Evolutionary conservation across 73 alveolate genomes (phyloP).

Genomic region (Paramecium sexaurelia): DNA sequence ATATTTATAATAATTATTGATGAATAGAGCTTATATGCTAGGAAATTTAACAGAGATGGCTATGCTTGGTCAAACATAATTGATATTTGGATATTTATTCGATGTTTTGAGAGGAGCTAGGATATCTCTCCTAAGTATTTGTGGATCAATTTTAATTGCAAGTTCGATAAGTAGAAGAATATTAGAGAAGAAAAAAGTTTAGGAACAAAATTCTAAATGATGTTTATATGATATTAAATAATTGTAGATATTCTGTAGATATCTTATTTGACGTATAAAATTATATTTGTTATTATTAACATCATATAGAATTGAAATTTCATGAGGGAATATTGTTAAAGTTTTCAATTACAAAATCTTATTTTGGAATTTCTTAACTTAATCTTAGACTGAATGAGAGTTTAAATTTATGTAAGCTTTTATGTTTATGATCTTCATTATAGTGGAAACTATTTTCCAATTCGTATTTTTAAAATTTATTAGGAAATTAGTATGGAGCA

Average conservation of each 20-base stretch:
- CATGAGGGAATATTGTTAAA: background rate
- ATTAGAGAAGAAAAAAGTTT: background rate
- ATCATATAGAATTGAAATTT: background rate
- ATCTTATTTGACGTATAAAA: background rate
- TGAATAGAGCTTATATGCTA: constrained; percentile 32
- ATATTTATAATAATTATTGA: background rate
- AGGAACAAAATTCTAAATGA: background rate
- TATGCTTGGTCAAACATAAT: constrained; percentile 13
- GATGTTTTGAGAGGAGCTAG: constrained; percentile 1
- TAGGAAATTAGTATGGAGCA: background rate
- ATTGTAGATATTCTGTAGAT: too few relatives aligned
- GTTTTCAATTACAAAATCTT: background rate
- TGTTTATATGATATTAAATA: background rate
- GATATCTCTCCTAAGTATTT: background rate
- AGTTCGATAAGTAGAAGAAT: background rate
- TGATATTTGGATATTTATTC: background rate
- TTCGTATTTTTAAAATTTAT: background rate
- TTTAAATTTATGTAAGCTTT: background rate
- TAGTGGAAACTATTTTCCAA: background rate
- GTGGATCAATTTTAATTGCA: constrained; percentile 7
- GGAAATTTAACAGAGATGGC: constrained; percentile 37
- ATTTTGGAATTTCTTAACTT: background rate
- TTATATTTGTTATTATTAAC: background rate
- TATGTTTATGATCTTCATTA: background rate
- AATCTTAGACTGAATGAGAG: background rate